Conservation (phyloP, 1,284 basidiomycete genomes). For the Papiliotrema fonsecae region DNA sequence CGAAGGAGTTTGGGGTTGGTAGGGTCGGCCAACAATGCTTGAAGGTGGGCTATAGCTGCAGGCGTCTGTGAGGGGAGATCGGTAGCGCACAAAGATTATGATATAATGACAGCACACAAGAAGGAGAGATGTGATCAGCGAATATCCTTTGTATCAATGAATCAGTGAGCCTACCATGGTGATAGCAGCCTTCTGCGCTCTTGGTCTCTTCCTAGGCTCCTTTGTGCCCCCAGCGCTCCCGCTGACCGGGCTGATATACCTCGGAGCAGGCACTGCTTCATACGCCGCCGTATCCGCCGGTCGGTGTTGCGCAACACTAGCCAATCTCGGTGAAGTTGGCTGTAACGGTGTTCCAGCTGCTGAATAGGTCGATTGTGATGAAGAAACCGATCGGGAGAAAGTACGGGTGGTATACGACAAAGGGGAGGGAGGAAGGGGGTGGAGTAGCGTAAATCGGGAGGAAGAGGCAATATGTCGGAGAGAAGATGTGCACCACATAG, state of each 20-base stretch:
- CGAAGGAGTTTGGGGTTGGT: constrained; percentile 79
- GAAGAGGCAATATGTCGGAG: constrained; percentile 3
- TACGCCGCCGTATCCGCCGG: constrained; percentile 15
- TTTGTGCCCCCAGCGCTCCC: constrained; percentile 6
- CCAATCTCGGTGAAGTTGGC: neutral
- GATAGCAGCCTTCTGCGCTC: constrained; percentile 74
- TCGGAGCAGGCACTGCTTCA: constrained; percentile 24
- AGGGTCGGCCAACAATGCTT: constrained; percentile 55
- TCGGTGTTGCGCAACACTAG: constrained; percentile 4
- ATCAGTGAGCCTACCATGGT: constrained; percentile 58
- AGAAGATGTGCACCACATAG: neutral
- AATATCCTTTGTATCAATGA: neutral
- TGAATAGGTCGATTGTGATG: neutral
- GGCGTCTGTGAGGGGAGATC: too few species aligned
- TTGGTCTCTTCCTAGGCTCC: constrained; percentile 46
- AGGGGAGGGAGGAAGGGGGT: constrained; percentile 1
- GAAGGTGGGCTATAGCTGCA: constrained; percentile 68
- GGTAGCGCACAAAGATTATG: neutral
- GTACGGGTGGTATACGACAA: neutral
- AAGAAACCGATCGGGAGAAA: neutral
- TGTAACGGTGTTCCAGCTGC: neutral
- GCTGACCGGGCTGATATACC: constrained; percentile 15
- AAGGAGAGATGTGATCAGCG: neutral
- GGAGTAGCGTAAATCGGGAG: constrained; percentile 5
- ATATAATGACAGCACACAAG: neutral